Evolutionary conservation across 192 early-diverging fungal species (phyloP), one percentile per base, ranked within the genome.

Genomic region (Linnemannia zychae): DNA sequence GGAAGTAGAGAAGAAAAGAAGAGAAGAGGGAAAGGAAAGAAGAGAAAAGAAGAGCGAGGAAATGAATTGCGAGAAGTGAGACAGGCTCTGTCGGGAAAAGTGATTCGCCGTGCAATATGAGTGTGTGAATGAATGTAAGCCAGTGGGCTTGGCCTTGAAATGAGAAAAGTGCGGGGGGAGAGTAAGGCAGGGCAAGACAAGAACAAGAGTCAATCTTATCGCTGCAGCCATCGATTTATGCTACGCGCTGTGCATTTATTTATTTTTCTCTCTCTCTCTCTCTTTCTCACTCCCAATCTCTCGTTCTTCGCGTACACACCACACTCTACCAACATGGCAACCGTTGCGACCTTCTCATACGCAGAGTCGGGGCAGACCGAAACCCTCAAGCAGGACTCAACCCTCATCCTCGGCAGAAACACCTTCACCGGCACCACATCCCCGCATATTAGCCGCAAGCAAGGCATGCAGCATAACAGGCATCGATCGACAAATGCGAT

Each of bases 401-500:
- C 75, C 1, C 69, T 82, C 20, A 15, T 77, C 36, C 28, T 82
- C 38, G 81, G 81, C 34, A 71, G 81, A n/a, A 48, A 71, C 34
- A 33, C 81, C 34, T 69, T 82, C 36, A 18, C 18, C 0, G 73
- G 75, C 49, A 37, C 76, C 48, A 52, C 33, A 48, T 77, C 75
- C 47, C 46, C 50, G 13, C 81, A 82, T 34, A 57, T 82, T 36
- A 82, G 81, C 47, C 52, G 81, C 31, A 82, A 82, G 46, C 81
- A 82, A 77, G 74, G 81, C 38, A 67, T 40, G 70, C 44, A 13
- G 3, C 3, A 3, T 4, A 20, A 71, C 12, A 47, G 13, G 5
- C 46, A 68, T 36, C 34, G 5, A 40, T 36, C 33, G 20, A 44
- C 40, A 40, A 46, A 33, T 18, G 34, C 20, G 11, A 34, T 40